Evolutionary conservation across 2,329 filamentous ascomycete genomes (phyloP).

Genomic region (Aspergillus fructus): DNA sequence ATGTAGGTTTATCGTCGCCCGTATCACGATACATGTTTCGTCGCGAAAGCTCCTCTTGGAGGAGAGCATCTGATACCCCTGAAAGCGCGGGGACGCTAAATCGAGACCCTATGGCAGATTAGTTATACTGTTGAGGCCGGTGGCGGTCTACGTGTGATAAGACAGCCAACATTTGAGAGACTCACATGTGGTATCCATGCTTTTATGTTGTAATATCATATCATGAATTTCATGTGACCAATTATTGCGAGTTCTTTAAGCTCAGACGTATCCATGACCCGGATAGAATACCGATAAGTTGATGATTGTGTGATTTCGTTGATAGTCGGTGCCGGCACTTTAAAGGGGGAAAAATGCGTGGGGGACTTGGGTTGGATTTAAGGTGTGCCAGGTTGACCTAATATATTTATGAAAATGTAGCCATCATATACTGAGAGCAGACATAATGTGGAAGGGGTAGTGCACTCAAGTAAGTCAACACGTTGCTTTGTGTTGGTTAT

Average conservation of each 20-base stretch:
- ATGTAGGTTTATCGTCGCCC: slow-evolving; percentile 27
- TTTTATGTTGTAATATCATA: slow-evolving; percentile 1
- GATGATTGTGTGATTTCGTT: background rate
- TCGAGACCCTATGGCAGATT: slow-evolving; percentile 19
- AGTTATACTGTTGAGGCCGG: background rate
- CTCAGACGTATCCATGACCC: slow-evolving; percentile 17
- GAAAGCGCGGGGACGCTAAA: slow-evolving; percentile 24
- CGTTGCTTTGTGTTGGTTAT: slow-evolving; percentile 8
- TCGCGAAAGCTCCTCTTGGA: slow-evolving; percentile 34
- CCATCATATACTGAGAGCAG: background rate
- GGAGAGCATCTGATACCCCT: slow-evolving; percentile 32
- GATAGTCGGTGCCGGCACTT: background rate
- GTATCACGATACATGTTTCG: slow-evolving; percentile 21
- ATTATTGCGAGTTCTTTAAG: background rate
- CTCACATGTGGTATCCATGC: slow-evolving; percentile 12
- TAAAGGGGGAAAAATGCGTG: background rate
- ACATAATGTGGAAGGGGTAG: background rate
- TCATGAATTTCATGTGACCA: slow-evolving; percentile 8
- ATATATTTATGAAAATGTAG: background rate
- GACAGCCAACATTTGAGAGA: background rate
- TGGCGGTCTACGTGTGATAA: background rate
- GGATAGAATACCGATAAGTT: background rate
- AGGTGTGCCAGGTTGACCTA: background rate
- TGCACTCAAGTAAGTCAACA: background rate
- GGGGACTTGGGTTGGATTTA: background rate